A percentile compares a stretch with the other conserved stretches of the same genome.
Conservation (phyloP, 176 grass and related monocot species). For the Guadua angustifolia region DNA sequence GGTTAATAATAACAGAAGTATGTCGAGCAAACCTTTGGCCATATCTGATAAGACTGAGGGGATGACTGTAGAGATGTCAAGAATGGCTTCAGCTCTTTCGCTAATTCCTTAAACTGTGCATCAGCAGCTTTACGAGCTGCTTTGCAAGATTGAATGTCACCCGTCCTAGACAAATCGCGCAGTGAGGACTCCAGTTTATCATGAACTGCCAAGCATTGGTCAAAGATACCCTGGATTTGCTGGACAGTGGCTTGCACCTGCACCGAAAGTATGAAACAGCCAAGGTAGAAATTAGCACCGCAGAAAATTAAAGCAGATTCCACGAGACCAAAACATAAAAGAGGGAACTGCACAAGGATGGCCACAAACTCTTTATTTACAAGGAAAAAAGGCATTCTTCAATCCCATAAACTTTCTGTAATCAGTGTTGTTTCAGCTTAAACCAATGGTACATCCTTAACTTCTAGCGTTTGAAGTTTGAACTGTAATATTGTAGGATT, state of each 20-base stretch:
- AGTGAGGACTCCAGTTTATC: constrained; percentile 85
- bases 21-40: constrained; percentile 70
- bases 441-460: no score
- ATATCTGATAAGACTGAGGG: constrained; percentile 83
- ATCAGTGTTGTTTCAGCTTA: neutral
- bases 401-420: neutral
- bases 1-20: constrained; percentile 7
- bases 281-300: neutral
- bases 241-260: constrained; percentile 83
- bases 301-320: neutral
- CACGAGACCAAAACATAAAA: neutral
- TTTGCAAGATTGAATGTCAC: constrained; percentile 88
- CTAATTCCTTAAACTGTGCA: constrained; percentile 87
- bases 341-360: neutral
- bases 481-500: neutral
- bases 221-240: constrained; percentile 72
- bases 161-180: constrained; percentile 79
- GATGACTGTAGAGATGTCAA: constrained; percentile 72
- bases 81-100: constrained; percentile 79
- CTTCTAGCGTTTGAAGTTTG: neutral
- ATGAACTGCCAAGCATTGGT: constrained; percentile 70
- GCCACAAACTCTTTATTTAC: neutral
- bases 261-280: constrained; percentile 10
- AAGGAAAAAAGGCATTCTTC: neutral
- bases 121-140: constrained; percentile 80